A percentile compares a stretch with the other conserved stretches of the same genome.
Conservation (phyloP, 805 yeast genomes). For the Lipomyces spencermartinsiae region DNA sequence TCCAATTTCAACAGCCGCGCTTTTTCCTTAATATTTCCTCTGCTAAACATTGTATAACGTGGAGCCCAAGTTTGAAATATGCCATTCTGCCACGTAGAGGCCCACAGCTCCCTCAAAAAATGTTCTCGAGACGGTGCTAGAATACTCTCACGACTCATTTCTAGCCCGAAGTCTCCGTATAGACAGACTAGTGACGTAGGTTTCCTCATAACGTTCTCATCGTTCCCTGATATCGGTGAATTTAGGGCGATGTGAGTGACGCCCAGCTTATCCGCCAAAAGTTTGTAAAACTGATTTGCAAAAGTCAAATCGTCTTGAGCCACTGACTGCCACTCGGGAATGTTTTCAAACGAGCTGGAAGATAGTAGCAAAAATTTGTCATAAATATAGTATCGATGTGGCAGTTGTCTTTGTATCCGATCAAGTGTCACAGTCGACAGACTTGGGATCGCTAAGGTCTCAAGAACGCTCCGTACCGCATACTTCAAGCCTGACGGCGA, state of each 20-base stretch:
- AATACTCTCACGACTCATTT: conserved; percentile 47
- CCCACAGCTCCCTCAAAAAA: conserved; percentile 70
- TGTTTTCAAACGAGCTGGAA: conserved; percentile 50
- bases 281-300: conserved; percentile 22
- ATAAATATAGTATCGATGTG: conserved; percentile 65
- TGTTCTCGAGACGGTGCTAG: conserved; percentile 53
- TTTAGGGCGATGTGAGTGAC: conserved; percentile 73
- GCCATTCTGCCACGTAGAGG: conserved; percentile 71
- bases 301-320: conserved; percentile 42
- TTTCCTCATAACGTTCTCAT: conserved; percentile 62
- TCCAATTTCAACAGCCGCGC: conserved; percentile 59
- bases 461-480: neutral
- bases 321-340: conserved; percentile 44
- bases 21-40: conserved; percentile 87
- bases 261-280: conserved; percentile 41
- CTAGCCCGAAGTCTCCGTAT: conserved; percentile 66
- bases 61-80: conserved; percentile 86
- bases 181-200: conserved; percentile 68
- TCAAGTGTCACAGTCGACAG: neutral
- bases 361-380: conserved; percentile 66
- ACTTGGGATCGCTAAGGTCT: conserved; percentile 1
- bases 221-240: conserved; percentile 60
- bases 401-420: conserved; percentile 42
- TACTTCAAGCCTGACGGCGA: neutral
- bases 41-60: conserved; percentile 79